A percentile compares a stretch with the other conserved stretches of the same genome.
Evolutionary conservation across 768 basidiomycete species (phyloP).

Genomic region (Saitozyma sp.): DNA sequence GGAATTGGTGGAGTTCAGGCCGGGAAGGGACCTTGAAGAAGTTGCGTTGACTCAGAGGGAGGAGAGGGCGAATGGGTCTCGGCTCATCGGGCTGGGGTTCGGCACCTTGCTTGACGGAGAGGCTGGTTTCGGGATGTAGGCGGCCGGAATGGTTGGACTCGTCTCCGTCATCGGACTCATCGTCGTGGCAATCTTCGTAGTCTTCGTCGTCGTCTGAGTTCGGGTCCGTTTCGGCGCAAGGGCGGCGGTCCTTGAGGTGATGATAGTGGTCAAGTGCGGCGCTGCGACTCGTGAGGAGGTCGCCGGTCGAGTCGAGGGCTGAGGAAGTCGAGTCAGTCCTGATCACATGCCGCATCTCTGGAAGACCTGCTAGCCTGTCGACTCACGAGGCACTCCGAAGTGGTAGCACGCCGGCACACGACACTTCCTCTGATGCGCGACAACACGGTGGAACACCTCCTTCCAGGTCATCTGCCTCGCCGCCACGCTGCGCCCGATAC

Average conservation of each 20-base stretch:
- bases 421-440: conserved; percentile 2
- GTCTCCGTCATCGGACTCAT: neutral
- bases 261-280: conserved; percentile 3
- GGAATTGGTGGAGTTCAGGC: conserved; percentile 2
- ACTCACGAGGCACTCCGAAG: conserved; percentile 11
- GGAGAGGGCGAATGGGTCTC: conserved; percentile 1
- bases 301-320: conserved; percentile 5
- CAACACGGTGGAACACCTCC: conserved; percentile 1
- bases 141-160: neutral
- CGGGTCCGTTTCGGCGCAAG: neutral
- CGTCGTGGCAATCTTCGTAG: neutral
- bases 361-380: no score
- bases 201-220: neutral
- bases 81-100: neutral
- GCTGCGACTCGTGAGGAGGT: conserved; percentile 6
- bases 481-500: neutral
- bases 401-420: conserved; percentile 4
- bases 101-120: neutral
- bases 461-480: neutral
- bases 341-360: neutral
- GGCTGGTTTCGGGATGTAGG: neutral
- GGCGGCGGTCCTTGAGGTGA: conserved; percentile 2
- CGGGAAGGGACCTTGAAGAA: neutral
- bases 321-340: neutral
- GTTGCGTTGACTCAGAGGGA: conserved; percentile 6